Base-by-base conservation (phyloP, 2,329 filamentous ascomycete genomes). In the Keithomyces neogunnii region DNA sequence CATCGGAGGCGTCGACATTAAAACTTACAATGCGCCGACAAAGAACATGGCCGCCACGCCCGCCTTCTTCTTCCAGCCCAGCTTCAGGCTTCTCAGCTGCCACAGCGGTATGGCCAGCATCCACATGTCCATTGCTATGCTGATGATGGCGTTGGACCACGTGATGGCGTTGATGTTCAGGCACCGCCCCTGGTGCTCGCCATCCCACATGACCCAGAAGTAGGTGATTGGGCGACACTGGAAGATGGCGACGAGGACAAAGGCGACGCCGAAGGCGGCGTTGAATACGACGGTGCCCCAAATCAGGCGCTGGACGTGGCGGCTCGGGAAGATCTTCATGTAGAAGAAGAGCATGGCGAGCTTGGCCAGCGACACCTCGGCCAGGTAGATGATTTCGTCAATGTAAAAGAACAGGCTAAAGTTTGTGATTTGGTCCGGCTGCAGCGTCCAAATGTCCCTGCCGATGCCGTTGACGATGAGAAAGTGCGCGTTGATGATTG, bases 141-240 rank as follows among this genome's bases (percentile, higher is more conserved):
- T 66, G 49, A 71, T 63, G 9, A 55, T 62, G 0, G 71, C 69
- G 28, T 69, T 66, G 35, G 63, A 62, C 66, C 69, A 73, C 2
- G 61, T 61, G 13, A 69, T 62, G 0, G 58, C 55, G 43, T 66
- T 68, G 44, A 68, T 60, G 42, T 73, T 58, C 44, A 71, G 57
- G 51, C 72, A 74, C 1, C 48, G 57, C 0, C 71, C 71, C 1
- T 55, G 45, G n/a, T 65, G 61, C 31, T 66, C 58, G 1, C 63
- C 64, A 7, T 68, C 66, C 70, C 70, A 73, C 26, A 61, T 57
- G 3, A 51, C 59, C 72, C 72, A 75, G 54, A 66, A 66, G 49
- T 61, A 70, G 3, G 50, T 49, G 4, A 73, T 58, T 0, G 70
- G 70, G 3, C 56, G 59, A 51, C 69, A 71, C 35, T 72, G 64